A percentile compares a stretch with the other conserved stretches of the same genome.
phyloP scores from a whole-genome alignment of 176 grass and related monocot species.

The Juncus effusus region DNA sequence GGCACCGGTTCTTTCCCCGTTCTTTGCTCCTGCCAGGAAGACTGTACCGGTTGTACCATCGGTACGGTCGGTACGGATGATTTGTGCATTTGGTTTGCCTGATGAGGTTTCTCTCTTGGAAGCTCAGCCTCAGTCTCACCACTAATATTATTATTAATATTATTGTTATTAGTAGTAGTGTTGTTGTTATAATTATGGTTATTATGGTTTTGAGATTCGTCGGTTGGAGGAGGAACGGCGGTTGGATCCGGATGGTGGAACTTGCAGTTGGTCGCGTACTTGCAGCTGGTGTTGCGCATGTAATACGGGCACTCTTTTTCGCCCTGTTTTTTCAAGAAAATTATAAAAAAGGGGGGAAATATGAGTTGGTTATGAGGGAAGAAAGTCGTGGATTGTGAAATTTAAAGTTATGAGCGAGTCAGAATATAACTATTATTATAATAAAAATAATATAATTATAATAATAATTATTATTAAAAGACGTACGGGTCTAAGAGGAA shows the following conservation, averaged over 20 bases:
- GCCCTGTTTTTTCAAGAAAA: constrained; percentile 47
- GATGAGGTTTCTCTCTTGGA: constrained; percentile 45
- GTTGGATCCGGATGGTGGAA: constrained; percentile 93
- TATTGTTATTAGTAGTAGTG: neutral
- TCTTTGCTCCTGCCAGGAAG: constrained; percentile 49
- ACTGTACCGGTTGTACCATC: neutral
- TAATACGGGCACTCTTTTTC: constrained; percentile 84
- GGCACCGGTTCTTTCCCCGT: constrained; percentile 44
- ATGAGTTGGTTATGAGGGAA: no score
- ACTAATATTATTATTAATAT: no score
- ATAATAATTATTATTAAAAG: constrained; percentile 9
- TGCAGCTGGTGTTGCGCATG: constrained; percentile 93
- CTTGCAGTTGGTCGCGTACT: constrained; percentile 73
- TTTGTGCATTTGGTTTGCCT: constrained; percentile 31
- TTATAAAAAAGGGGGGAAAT: neutral
- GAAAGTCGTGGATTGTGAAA: no score
- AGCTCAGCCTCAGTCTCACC: constrained; percentile 3
- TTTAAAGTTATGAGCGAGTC: no score
- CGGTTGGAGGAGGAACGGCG: constrained; percentile 33
- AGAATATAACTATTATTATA: no score
- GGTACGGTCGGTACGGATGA: constrained; percentile 10
- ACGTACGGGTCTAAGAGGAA: constrained; percentile 89
- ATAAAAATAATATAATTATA: neutral
- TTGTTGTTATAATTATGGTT: constrained; percentile 6
- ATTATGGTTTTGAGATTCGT: constrained; percentile 37